phyloP scores from a whole-genome alignment of 192 early-diverging fungal genomes.

The Oehlia diaphana region DNA sequence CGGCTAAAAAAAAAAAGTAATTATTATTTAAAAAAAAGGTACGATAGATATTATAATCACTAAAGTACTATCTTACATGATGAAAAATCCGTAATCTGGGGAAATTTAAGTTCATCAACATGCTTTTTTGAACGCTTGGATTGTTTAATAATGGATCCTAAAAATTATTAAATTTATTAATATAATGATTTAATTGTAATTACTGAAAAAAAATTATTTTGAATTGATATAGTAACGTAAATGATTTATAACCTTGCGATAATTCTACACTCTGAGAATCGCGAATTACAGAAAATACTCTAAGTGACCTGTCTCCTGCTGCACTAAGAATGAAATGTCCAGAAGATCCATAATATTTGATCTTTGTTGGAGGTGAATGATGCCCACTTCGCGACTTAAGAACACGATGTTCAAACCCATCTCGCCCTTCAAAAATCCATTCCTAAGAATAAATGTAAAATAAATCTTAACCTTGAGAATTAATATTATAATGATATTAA shows the following conservation, averaged over 20 bases:
- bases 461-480: not conserved
- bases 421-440: slow-evolving; percentile 92
- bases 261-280: slow-evolving; percentile 85
- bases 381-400: slow-evolving; percentile 87
- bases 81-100: not conserved
- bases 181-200: not conserved
- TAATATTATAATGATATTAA: not conserved
- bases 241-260: slow-evolving; percentile 60
- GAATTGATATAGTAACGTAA: no score
- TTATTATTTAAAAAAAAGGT: not conserved
- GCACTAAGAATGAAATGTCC: slow-evolving; percentile 75
- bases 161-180: not conserved
- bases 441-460: slow-evolving; percentile 49
- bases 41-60: not conserved
- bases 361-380: slow-evolving; percentile 76
- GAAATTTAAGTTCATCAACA: slow-evolving; percentile 1
- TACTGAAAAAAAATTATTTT: not conserved
- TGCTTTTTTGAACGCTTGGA: not conserved
- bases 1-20: slow-evolving; percentile 32
- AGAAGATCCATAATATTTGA: slow-evolving; percentile 76
- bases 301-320: slow-evolving; percentile 81
- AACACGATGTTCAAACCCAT: slow-evolving; percentile 73
- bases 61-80: not conserved
- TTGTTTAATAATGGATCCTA: not conserved
- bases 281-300: slow-evolving; percentile 80